Conservation (phyloP, 139 green algal species). For the Medakamo hakoo region DNA sequence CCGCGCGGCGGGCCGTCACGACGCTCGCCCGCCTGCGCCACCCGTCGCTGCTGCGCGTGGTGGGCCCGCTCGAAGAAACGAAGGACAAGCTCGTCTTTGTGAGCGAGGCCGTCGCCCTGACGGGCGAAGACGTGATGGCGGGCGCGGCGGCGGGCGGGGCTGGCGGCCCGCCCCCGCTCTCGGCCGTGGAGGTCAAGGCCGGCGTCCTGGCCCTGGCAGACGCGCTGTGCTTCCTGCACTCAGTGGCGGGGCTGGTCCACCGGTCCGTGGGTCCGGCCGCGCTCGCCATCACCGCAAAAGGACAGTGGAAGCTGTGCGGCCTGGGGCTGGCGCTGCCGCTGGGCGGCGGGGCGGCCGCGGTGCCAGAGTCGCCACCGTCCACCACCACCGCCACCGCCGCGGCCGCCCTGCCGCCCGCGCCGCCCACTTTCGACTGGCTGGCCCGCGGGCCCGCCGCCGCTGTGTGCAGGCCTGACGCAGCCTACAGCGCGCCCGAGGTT, state of each 20-base stretch:
- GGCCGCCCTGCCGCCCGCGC: too few species aligned
- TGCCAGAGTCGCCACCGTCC: too few species aligned
- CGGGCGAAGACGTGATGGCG: slow-evolving; percentile 39
- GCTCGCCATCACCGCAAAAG: slow-evolving; percentile 18
- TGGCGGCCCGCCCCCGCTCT: background rate
- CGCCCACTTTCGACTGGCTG: too few species aligned
- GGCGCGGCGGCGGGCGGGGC: slow-evolving; percentile 13
- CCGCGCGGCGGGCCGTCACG: background rate
- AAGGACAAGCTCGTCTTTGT: slow-evolving; percentile 56
- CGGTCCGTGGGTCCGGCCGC: slow-evolving; percentile 32
- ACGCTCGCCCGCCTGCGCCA: slow-evolving; percentile 12
- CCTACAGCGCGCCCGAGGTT: too few species aligned
- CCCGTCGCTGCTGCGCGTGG: slow-evolving; percentile 29
- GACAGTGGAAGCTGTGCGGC: slow-evolving; percentile 55
- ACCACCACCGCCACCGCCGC: too few species aligned
- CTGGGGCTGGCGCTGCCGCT: slow-evolving; percentile 29
- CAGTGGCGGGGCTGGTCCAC: slow-evolving; percentile 53
- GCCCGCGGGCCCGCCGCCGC: too few species aligned
- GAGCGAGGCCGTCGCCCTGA: slow-evolving; percentile 58
- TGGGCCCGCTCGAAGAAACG: slow-evolving; percentile 72
- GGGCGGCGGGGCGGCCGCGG: background rate
- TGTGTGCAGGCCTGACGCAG: too few species aligned
- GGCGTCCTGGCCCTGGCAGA: slow-evolving; percentile 52
- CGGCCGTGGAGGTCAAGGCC: slow-evolving; percentile 62
- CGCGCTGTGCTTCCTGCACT: slow-evolving; percentile 61